A percentile compares a stretch with the other conserved stretches of the same genome.
These are phyloP conservation scores for Phaeotremella fagi DNA, from an alignment of 768 basidiomycete genomes.

Conservation along the genomic window DNA sequence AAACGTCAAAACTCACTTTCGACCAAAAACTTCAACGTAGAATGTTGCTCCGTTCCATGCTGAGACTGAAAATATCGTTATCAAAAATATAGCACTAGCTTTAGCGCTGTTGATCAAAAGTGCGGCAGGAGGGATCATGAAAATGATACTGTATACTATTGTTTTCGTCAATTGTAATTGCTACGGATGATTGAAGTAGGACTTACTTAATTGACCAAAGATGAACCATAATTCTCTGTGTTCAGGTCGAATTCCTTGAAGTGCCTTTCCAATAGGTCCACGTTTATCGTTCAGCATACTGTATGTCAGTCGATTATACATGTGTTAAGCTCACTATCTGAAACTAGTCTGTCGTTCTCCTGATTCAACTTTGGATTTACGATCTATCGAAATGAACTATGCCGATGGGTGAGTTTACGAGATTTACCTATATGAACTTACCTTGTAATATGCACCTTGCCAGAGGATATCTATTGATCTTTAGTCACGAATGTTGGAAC, in stretches of 20 bases:
- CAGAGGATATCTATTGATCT: constrained; percentile 68
- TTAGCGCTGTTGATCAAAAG: constrained; percentile 72
- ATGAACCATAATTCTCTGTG: constrained; percentile 73
- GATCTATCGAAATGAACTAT: constrained; percentile 76
- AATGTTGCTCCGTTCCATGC: constrained; percentile 87
- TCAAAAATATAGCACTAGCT: constrained; percentile 72
- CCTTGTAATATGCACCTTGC: constrained; percentile 90
- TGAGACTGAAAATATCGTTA: constrained; percentile 75
- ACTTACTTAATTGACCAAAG: constrained; percentile 71
- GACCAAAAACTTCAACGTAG: constrained; percentile 93
- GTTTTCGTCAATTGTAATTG: constrained; percentile 11
- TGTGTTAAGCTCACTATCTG: constrained; percentile 53
- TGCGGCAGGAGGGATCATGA: constrained; percentile 78
- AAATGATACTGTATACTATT: constrained; percentile 75
- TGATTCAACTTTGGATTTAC: constrained; percentile 81
- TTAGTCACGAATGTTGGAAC: not conserved
- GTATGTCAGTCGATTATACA: not conserved
- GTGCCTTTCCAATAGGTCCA: constrained; percentile 68
- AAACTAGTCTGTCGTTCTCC: constrained; percentile 88
- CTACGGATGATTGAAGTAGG: constrained; percentile 5
- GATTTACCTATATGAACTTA: not conserved
- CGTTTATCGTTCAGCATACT: constrained; percentile 78
- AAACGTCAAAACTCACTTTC: constrained; percentile 64
- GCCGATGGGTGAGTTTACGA: not conserved
- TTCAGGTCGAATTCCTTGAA: constrained; percentile 59